These are phyloP conservation scores for Candida qinlingensis DNA, from an alignment of 805 yeast species.

Conservation along the genomic window DNA sequence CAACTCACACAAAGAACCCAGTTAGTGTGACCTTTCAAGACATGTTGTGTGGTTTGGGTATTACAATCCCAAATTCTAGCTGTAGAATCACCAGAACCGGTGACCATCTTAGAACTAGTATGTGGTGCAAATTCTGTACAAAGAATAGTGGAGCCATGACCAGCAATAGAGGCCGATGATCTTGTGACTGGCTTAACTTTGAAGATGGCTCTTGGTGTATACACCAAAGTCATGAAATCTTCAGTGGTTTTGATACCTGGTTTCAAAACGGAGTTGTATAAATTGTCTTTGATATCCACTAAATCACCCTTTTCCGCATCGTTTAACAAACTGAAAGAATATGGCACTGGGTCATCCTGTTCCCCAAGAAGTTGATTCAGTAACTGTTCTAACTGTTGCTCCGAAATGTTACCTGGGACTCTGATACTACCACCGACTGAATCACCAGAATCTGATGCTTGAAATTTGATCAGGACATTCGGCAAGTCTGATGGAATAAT, in stretches of 20 bases:
- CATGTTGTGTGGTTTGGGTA: conserved; percentile 83
- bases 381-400: conserved; percentile 81
- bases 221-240: conserved; percentile 85
- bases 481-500: conserved; percentile 76
- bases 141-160: conserved; percentile 91
- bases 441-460: conserved; percentile 91
- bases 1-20: conserved; percentile 93
- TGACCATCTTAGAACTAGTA: conserved; percentile 76
- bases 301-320: conserved; percentile 38
- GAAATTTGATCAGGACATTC: conserved; percentile 80
- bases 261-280: conserved; percentile 75
- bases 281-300: conserved; percentile 70
- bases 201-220: conserved; percentile 92
- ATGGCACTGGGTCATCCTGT: conserved; percentile 73
- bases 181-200: conserved; percentile 89
- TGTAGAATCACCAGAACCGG: conserved; percentile 95
- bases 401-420: conserved; percentile 86
- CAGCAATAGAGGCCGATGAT: conserved; percentile 87
- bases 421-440: conserved; percentile 76
- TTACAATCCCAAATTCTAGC: conserved; percentile 97
- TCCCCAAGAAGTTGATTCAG: conserved; percentile 72
- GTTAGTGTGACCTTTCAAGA: conserved; percentile 78
- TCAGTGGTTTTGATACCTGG: conserved; percentile 89
- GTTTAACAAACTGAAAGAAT: conserved; percentile 66
- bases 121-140: conserved; percentile 93